A percentile compares a stretch with the other conserved stretches of the same genome.
These are phyloP conservation scores for Papiliotrema flavescens DNA, from an alignment of 1,284 basidiomycete species.

Conservation along the genomic window DNA sequence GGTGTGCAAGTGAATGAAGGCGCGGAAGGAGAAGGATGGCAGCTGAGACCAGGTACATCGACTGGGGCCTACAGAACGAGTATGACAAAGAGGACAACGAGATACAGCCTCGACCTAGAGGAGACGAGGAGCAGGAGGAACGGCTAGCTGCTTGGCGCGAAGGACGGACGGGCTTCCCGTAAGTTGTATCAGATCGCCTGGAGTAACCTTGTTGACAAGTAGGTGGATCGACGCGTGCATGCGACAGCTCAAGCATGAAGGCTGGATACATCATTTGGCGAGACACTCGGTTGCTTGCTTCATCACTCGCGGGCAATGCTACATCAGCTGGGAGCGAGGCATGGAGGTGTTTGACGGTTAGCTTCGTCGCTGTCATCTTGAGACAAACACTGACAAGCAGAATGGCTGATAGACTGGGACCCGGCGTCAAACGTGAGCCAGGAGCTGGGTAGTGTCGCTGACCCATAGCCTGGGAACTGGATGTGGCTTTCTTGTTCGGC, in stretches of 20 bases:
- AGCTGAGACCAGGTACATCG: slow-evolving; percentile 40
- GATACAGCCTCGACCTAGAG: slow-evolving; percentile 47
- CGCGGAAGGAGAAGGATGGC: not conserved
- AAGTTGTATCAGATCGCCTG: slow-evolving; percentile 29
- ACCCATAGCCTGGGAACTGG: slow-evolving; percentile 49
- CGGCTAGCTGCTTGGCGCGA: slow-evolving; percentile 50
- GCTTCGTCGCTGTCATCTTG: slow-evolving; percentile 6
- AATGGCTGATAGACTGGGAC: slow-evolving; percentile 51
- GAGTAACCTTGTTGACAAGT: not conserved
- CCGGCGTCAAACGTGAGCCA: slow-evolving; percentile 45
- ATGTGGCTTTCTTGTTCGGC: slow-evolving; percentile 55
- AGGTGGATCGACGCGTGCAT: slow-evolving; percentile 52
- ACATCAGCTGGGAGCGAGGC: slow-evolving; percentile 58
- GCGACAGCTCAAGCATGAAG: slow-evolving; percentile 52
- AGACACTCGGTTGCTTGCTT: slow-evolving; percentile 57
- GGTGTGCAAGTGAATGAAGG: slow-evolving; percentile 45
- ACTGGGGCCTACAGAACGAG: slow-evolving; percentile 51
- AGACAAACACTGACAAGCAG: slow-evolving; percentile 13
- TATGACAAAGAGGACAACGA: slow-evolving; percentile 47
- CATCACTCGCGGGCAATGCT: slow-evolving; percentile 56
- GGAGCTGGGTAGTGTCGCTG: not conserved
- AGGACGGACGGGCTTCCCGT: slow-evolving; percentile 54
- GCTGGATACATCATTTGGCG: slow-evolving; percentile 55
- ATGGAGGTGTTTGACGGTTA: slow-evolving; percentile 55
- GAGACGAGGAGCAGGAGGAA: slow-evolving; percentile 47